These are phyloP conservation scores for Pyrus betulifolia DNA, from an alignment of 306 rosid species.

Conservation along the genomic window DNA sequence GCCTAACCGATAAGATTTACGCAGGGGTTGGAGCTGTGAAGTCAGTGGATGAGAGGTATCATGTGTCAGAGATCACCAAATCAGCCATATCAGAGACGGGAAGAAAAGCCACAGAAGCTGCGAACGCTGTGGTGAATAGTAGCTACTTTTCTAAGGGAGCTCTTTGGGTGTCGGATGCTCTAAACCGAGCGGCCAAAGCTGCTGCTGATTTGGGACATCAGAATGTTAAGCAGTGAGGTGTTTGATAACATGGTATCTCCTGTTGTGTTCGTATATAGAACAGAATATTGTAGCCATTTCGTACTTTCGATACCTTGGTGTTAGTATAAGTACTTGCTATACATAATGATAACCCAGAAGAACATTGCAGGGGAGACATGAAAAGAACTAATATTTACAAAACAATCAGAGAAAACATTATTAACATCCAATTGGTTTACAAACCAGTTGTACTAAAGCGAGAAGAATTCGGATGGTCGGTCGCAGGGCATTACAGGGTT, in stretches of 20 bases:
- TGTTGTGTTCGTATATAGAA: constrained; percentile 7
- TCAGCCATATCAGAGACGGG: constrained; percentile 68
- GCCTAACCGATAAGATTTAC: constrained; percentile 56
- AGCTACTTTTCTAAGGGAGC: constrained; percentile 85
- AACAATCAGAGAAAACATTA: background rate
- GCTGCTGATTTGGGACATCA: constrained; percentile 71
- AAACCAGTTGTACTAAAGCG: background rate
- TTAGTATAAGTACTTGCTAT: background rate
- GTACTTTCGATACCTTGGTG: background rate
- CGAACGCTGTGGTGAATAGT: constrained; percentile 48
- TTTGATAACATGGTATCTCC: background rate
- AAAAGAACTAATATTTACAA: background rate
- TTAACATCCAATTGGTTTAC: background rate
- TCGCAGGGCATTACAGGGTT: too few species aligned
- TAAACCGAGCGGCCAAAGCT: constrained; percentile 46
- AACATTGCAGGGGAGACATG: background rate
- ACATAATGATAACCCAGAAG: background rate
- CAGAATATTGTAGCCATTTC: background rate
- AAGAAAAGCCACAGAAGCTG: constrained; percentile 69
- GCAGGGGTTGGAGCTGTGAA: constrained; percentile 54
- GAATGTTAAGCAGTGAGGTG: constrained; percentile 30
- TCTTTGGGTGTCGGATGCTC: constrained; percentile 72
- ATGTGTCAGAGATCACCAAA: constrained; percentile 57
- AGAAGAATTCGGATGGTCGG: background rate
- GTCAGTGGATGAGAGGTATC: constrained; percentile 60